phyloP scores from a whole-genome alignment of 108 stramenopile genomes.

The Skeletonema costatum region DNA sequence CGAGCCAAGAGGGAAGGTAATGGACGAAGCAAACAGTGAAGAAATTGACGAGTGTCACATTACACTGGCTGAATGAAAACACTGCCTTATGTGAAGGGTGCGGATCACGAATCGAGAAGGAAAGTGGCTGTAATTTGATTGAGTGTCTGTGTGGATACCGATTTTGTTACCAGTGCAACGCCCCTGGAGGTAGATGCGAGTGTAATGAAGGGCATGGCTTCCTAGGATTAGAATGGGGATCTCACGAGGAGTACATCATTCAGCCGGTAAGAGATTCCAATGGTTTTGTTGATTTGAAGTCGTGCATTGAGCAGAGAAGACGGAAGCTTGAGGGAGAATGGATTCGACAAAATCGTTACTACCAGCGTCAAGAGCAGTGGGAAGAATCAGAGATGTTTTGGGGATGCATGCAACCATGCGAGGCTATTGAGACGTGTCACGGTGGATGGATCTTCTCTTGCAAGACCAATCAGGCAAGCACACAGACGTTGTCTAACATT shows the following conservation, averaged over 20 bases:
- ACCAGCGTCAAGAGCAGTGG: not conserved
- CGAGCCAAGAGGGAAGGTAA: not conserved
- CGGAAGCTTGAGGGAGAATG: not conserved
- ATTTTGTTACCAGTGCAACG: constrained; percentile 15
- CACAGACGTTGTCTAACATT: not conserved
- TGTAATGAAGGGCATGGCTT: constrained; percentile 13
- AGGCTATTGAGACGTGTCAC: not conserved
- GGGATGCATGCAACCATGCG: not conserved
- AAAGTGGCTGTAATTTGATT: constrained; percentile 22
- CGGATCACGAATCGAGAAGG: constrained; percentile 7
- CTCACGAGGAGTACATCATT: not conserved
- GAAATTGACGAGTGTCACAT: constrained; percentile 21
- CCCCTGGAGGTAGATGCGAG: not conserved
- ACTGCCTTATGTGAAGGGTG: constrained; percentile 7
- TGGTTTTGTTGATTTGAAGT: not conserved
- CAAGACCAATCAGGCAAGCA: not conserved
- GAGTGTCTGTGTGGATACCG: constrained; percentile 21
- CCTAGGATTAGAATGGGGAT: not conserved
- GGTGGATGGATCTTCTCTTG: constrained; percentile 7
- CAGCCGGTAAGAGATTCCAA: not conserved
- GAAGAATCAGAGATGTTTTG: not conserved
- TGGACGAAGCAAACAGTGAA: not conserved
- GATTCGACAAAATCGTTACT: not conserved
- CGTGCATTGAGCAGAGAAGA: constrained; percentile 1
- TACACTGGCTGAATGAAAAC: constrained; percentile 24